Evolutionary conservation across 108 stramenopile species (phyloP), one percentile per base, ranked within the genome.

Genomic region (Conticribra guillardii): DNA sequence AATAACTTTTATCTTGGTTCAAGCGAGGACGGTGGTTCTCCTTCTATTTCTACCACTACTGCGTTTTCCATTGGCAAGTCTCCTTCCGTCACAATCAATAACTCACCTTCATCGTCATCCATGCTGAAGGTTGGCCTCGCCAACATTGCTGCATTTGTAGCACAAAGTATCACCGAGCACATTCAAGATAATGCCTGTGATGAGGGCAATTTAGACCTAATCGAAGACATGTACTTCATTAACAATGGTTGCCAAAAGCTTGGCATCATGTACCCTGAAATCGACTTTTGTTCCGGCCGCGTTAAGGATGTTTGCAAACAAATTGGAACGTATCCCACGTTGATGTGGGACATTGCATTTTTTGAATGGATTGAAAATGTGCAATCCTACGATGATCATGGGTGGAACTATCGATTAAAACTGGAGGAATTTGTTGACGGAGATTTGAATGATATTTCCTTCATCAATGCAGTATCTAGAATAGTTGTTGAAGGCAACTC

Each of bases 401-500:
- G 56, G 44, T 69, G 54, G 54, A 69, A 26, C 27, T 69, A 69
- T 24, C 30, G 57, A 45, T 55, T 47, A 7, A 15, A 69, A 11
- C 31, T 69, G 9, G 37, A 69, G 22, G 14, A 69, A 21, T 69
- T 69, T 46, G 68, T 69, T n/a, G 68, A 69, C 24, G 68, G 68
- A 0, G 68, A 56, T 30, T 28, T 58, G 68, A n/a, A 21, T 41
- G 59, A 60, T 60, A 23, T 60, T 19, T 60, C 59, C 11, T 60
- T 60, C 37, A 60, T 60, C 59, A 60, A 44, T 18, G 41, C 59
- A 1, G 59, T 60, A 18, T 60, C 59, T 37, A 34, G 41, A 30
- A 60, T 60, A 41, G 37, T 41, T 41, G 37, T 11, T 5, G 11
- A 41, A 41, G 37, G 37, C 37, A 9, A 5, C 37, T 5, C 37